phyloP scores from a whole-genome alignment of 352 stramenopile species.

The Phytophthora meadii region DNA sequence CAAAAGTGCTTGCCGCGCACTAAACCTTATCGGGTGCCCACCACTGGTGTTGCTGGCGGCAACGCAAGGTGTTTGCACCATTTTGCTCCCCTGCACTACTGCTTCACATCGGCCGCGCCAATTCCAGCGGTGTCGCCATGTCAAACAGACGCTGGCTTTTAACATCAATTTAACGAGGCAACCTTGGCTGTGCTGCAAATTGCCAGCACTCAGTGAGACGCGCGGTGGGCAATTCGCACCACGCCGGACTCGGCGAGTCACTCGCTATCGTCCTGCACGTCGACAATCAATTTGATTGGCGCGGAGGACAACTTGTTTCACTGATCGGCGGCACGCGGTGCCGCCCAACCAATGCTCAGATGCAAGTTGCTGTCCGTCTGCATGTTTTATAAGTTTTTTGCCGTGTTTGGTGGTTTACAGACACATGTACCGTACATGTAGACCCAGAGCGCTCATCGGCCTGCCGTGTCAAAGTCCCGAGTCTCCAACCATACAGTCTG shows the following conservation, averaged over 20 bases:
- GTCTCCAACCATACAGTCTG: too few relatives aligned
- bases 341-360: slow-evolving; percentile 6
- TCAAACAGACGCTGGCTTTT: slow-evolving; percentile 7
- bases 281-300: slow-evolving; percentile 4
- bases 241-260: slow-evolving; percentile 2
- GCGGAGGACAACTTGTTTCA: neutral
- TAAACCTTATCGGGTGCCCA: too few relatives aligned
- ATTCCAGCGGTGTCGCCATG: slow-evolving; percentile 5
- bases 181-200: too few relatives aligned
- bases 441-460: neutral
- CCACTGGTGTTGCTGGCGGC: too few relatives aligned
- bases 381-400: slow-evolving; percentile 16
- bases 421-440: neutral
- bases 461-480: neutral
- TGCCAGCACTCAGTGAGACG: too few relatives aligned
- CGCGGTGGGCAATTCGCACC: neutral
- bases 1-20: neutral
- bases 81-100: too few relatives aligned
- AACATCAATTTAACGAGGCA: too few relatives aligned
- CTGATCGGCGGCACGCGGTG: neutral
- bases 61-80: too few relatives aligned
- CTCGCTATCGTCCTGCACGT: too few relatives aligned
- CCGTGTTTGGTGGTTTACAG: slow-evolving; percentile 17
- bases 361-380: slow-evolving; percentile 18
- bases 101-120: too few relatives aligned